Evolutionary conservation across 2,329 filamentous ascomycete species (phyloP).

Genomic region (Apiospora hydei): DNA sequence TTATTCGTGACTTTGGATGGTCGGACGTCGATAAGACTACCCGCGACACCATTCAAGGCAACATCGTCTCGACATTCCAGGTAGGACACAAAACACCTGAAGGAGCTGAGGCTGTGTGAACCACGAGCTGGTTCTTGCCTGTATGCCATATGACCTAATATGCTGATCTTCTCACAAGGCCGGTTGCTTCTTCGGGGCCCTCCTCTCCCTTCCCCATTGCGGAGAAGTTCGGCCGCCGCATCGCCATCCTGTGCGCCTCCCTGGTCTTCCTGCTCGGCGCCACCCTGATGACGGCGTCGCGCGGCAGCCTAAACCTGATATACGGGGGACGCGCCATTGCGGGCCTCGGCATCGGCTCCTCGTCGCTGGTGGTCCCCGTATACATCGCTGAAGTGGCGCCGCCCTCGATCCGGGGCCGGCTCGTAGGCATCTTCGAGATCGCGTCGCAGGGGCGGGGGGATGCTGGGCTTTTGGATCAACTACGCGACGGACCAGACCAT

Average conservation of each 20-base stretch:
- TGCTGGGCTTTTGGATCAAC: slow-evolving; percentile 53
- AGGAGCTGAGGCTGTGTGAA: neutral
- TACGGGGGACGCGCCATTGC: slow-evolving; percentile 61
- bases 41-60: slow-evolving; percentile 44
- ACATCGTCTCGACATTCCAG: slow-evolving; percentile 52
- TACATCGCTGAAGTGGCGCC: slow-evolving; percentile 66
- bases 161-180: slow-evolving; percentile 47
- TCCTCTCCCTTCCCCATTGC: slow-evolving; percentile 62
- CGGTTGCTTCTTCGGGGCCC: slow-evolving; percentile 62
- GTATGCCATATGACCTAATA: neutral
- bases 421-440: slow-evolving; percentile 59
- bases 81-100: neutral
- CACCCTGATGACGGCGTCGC: slow-evolving; percentile 56
- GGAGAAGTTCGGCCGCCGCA: slow-evolving; percentile 61
- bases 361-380: slow-evolving; percentile 61
- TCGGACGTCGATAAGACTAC: slow-evolving; percentile 34
- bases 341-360: slow-evolving; percentile 57
- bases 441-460: slow-evolving; percentile 60
- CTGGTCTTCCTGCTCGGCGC: slow-evolving; percentile 57
- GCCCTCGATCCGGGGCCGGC: slow-evolving; percentile 57
- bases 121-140: neutral
- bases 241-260: slow-evolving; percentile 59
- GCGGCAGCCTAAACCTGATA: slow-evolving; percentile 56
- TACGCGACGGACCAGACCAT: slow-evolving; percentile 33
- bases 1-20: slow-evolving; percentile 46